These are phyloP conservation scores for Aspergillus ibericus DNA, from an alignment of 2,329 filamentous ascomycete species.

Conservation along the genomic window DNA sequence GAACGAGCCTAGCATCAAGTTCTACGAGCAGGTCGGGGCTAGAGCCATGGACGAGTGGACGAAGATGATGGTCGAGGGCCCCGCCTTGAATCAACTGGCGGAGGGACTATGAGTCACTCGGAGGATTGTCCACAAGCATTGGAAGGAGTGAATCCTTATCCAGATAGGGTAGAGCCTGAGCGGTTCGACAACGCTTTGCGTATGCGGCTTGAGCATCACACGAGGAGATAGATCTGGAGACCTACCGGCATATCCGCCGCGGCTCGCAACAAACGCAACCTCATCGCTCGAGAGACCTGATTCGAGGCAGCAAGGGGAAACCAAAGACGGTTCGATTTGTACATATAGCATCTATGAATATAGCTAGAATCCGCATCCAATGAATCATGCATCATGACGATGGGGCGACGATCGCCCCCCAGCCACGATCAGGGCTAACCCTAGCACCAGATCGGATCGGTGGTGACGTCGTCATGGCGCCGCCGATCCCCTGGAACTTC, in stretches of 20 bases:
- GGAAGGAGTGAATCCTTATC: background rate
- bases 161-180: background rate
- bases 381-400: background rate
- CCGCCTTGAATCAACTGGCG: constrained; percentile 44
- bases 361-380: too few species aligned
- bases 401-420: background rate
- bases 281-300: too few species aligned
- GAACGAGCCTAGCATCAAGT: constrained; percentile 87
- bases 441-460: background rate
- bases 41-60: constrained; percentile 50
- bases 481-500: background rate
- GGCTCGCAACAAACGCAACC: too few species aligned
- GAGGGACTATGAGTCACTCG: constrained; percentile 17
- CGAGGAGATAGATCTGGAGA: background rate
- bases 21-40: constrained; percentile 63
- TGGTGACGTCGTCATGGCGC: constrained; percentile 9
- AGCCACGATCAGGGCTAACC: constrained; percentile 8
- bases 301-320: too few species aligned
- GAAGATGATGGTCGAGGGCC: constrained; percentile 52
- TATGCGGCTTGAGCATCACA: too few species aligned
- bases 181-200: background rate
- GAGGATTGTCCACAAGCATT: background rate
- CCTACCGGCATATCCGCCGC: too few species aligned
- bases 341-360: background rate
- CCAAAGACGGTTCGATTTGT: background rate